Base-by-base conservation (phyloP, 2,329 filamentous ascomycete genomes). In the Colletotrichum sp. region DNA sequence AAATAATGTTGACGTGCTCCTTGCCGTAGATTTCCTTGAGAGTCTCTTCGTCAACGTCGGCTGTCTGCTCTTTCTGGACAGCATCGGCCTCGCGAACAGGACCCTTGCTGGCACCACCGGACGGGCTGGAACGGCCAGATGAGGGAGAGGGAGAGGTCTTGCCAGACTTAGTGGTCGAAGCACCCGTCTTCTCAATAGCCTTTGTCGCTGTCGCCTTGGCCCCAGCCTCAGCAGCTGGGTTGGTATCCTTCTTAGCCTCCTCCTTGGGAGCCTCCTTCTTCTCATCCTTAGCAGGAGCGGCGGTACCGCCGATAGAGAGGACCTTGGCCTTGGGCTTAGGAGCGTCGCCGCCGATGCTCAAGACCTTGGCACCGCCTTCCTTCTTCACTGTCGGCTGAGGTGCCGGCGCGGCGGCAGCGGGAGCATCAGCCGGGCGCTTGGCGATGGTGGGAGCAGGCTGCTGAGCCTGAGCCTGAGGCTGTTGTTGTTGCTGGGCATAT, bases 21-120 rank as follows among this genome's bases (percentile, higher is more conserved):
- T 99, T 98, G 83, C 97, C 97, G 84, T 97, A 99, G 77, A 99
- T 97, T 84, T 99, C 96, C 85, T 96, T 95, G 76, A 99, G 88
- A 0, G 95, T 96, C 30, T 90, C 90, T 4, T 92, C 88, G 73
- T 92, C 91, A 21, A 95, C 93, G 83, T 95, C 93, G 26, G 93
- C 93, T 4, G 91, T 89, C 83, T 98, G 95, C 82, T 96, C 94
- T 85, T 96, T 95, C 77, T 94, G 91, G 74, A 99, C 94, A 43
- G 95, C 93, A 83, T 98, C 95, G n/a, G 91, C 93, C 77, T 96
- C 94, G 78, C 95, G 93, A 83, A 84, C 82, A 16, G 84, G 80
- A 55, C 43, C 67, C 63, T 85, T 88, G 82, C 90, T 91, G 66
- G 90, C 90, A 57, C 88, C 90, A 68, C 89, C 89, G 71, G 95